Base-by-base conservation (phyloP, 306 rosid species). In the Prunus armeniaca region DNA sequence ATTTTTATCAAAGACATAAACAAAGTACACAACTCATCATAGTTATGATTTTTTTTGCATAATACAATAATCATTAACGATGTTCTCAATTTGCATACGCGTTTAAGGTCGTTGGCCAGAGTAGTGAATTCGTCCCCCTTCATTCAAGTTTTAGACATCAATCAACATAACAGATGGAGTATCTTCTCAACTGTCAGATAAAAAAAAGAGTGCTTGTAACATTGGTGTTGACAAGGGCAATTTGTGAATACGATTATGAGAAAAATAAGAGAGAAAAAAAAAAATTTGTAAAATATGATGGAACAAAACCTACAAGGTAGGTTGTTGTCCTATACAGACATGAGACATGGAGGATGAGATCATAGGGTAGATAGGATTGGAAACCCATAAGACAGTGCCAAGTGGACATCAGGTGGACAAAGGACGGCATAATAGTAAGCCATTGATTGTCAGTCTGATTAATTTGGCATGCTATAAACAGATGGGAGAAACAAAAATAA, bases 381-480 rank as follows among this genome's bases (percentile, higher is more conserved):
- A 52, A 20, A 58, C 73, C 58, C 50, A 77, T 57, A 19, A 27
- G 55, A 22, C 38, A 64, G 63, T 27, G 85, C 78, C 91, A 77
- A 71, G 80, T 77, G 86, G 84, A 65, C 67, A 38, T 28, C 41
- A 61, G 38, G 51, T 20, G 69, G 61, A 50, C 77, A 63, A 75
- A 9, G 82, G 92, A 70, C 86, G 82, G 86, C 90, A 72, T 57
- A 55, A 64, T 43, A 18, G 22, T 27, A 60, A 67, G 8, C 46
- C 68, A 27, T 72, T 64, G 83, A 65, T 78, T 75, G 61, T 63
- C 32, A 57, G 11, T 43, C 51, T 57, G 67, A 60, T 70, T 50
- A 32, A 60, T 77, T 81, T 54, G 84, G 27, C 43, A 43, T 68
- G 69, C 79, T 20, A 76, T 62, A 27, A 56, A 75, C 62, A 65